Evolutionary conservation across 2,329 filamentous ascomycete genomes (phyloP), one percentile per base, ranked within the genome.

Genomic region (Talaromyces atroroseus): DNA sequence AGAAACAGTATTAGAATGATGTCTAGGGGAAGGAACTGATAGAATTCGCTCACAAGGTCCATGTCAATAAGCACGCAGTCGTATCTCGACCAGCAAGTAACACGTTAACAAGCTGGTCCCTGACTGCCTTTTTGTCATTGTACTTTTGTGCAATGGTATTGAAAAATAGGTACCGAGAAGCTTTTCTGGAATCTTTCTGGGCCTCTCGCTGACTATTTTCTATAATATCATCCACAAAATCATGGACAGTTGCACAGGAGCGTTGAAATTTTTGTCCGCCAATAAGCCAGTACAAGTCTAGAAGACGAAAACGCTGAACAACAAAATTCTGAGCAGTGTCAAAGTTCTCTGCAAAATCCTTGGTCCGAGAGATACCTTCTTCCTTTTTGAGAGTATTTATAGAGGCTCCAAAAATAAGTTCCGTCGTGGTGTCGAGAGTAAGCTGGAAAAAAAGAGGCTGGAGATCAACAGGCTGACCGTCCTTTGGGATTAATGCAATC

Each of bases 341-440:
- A 56, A 76, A 76, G 4, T 68, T 66, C 5, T 71, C 62, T 10
- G 69, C 70, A 32, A 72, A 72, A 36, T 49, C 20, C 26, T 49
- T 34, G 6, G 66, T 66, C 29, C 68, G 0, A 82, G 82, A 49
- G 47, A 36, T 16, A 36, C 26, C 20, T 6, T 8, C 21, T 5
- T 49, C 26, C 18, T 20, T 32, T n/a, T 21, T 49, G 6, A 55
- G 18, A 38, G 18, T 5, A 78, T 77, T 49, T 1, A 78, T 77
- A 48, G 78, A 81, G 47, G 82, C 74, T 10, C 86, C 85, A 49
- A 89, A 85, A 2, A 89, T 71, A 61, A 88, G 86, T 44, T 86
- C 82, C 0, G 84, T 88, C 0, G 84, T 82, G 0, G 82, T 81
- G 58, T 89, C 85, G 16, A 88, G 75, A 0, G 85, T 87, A 63